Conservation (phyloP, 495 filamentous ascomycete genomes). For the Lepidopterella palustris region DNA sequence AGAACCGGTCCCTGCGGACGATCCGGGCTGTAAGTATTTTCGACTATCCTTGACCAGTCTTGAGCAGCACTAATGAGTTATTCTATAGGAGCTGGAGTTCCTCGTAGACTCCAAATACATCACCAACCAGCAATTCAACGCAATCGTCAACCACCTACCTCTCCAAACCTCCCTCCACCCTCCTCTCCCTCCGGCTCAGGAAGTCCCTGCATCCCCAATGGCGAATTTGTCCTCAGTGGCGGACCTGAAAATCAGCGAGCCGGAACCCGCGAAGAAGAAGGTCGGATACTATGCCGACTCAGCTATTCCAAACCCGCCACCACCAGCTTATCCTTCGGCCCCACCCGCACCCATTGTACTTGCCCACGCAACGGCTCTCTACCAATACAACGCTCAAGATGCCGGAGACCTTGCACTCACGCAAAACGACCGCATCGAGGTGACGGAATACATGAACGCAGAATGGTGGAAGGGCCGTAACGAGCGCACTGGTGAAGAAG, state of each 20-base stretch:
- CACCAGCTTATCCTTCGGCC: constrained; percentile 47
- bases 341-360: constrained; percentile 53
- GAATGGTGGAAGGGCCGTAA: constrained; percentile 96
- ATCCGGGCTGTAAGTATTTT: constrained; percentile 66
- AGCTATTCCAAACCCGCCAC: constrained; percentile 45
- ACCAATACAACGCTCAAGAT: constrained; percentile 72
- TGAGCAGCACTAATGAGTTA: not conserved
- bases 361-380: constrained; percentile 70
- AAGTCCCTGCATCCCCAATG: constrained; percentile 37
- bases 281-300: constrained; percentile 43
- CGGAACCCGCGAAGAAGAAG: constrained; percentile 48
- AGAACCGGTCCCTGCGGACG: constrained; percentile 75
- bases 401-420: constrained; percentile 70
- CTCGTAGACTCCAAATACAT: constrained; percentile 75
- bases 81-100: constrained; percentile 76
- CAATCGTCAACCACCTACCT: constrained; percentile 68
- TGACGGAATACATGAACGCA: constrained; percentile 85
- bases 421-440: constrained; percentile 67
- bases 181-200: constrained; percentile 41
- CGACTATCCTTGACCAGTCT: not conserved
- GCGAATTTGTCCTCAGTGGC: constrained; percentile 36
- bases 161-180: constrained; percentile 45
- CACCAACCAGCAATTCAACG: constrained; percentile 59
- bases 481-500: constrained; percentile 68
- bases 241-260: constrained; percentile 45